A percentile compares a stretch with the other conserved stretches of the same genome.
Conservation (phyloP, 2,329 filamentous ascomycete species). For the Fusarium sp. region DNA sequence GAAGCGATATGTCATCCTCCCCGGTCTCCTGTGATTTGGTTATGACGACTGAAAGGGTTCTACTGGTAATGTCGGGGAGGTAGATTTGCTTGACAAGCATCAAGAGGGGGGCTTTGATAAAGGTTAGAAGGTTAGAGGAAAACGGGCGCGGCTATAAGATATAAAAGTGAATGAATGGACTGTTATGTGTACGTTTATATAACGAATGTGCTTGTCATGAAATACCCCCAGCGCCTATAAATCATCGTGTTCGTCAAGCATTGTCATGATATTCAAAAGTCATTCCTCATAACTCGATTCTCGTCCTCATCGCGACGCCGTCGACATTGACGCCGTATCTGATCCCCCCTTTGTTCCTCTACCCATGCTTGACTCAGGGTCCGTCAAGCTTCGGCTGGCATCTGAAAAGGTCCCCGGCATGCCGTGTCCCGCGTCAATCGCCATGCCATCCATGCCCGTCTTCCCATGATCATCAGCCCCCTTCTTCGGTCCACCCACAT, state of each 20-base stretch:
- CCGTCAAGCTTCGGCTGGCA: conserved; percentile 50
- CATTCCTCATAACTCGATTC: neutral
- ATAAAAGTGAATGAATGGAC: conserved; percentile 13
- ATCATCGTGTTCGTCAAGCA: conserved; percentile 4
- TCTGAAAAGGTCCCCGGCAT: conserved; percentile 47
- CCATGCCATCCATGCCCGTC: conserved; percentile 24
- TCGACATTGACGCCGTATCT: conserved; percentile 51
- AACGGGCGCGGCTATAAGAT: conserved; percentile 2
- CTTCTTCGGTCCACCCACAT: conserved; percentile 23
- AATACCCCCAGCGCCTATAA: neutral
- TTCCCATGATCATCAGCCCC: conserved; percentile 17
- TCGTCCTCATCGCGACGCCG: conserved; percentile 39
- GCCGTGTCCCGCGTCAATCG: conserved; percentile 36
- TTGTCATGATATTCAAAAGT: conserved; percentile 7
- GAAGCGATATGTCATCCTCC: conserved; percentile 85
- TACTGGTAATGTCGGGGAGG: neutral
- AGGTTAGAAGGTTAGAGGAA: conserved; percentile 1
- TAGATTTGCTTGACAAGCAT: neutral
- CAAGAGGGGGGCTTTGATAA: neutral
- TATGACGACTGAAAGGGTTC: neutral
- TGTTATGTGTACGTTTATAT: neutral
- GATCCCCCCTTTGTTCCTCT: conserved; percentile 48
- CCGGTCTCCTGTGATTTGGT: conserved; percentile 70
- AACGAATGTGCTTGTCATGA: conserved; percentile 3
- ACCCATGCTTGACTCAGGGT: conserved; percentile 49